Evolutionary conservation across 805 yeast genomes (phyloP), one percentile per base, ranked within the genome.

Genomic region (Candida methanosorbosa): DNA sequence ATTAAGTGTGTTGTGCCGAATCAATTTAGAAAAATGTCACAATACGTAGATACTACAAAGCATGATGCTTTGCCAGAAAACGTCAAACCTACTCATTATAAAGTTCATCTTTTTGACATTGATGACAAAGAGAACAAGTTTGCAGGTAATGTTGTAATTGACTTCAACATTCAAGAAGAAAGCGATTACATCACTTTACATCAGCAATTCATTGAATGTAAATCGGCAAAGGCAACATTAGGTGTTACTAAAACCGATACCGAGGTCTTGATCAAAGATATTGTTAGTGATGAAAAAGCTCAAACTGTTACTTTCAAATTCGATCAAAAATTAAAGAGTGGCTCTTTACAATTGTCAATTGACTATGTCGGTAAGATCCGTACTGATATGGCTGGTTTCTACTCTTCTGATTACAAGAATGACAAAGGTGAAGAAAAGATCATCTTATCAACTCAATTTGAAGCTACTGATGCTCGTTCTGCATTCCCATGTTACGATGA

Each of bases 11-110:
- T n/a, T n/a, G n/a, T n/a, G n/a, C n/a, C n/a, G n/a, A n/a, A n/a
- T n/a, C n/a, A n/a, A n/a, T n/a, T n/a, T 7, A 30, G 15, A 23
- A 16, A 21, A 5, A 30, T 30, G 28, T 13, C 18, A 5, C 13
- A 21, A 4, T 32, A 32, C 35, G 35, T 32, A 9, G 39, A 32
- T 17, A 33, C 36, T 17, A 33, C 66, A 82, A 39, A 92, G 92
- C 32, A 57, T 65, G n/a, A 31, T 39, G 44, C 56, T n/a, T 43
- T 59, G 23, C 65, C 64, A 27, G 43, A 48, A 3, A 68, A 75
- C 40, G 85, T 88, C 43, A 72, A 70, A 44, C 97, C 98, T 22
- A 49, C 62, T 28, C 87, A 84, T 57, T 90, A 90, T 57, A 73
- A 77, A 38, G 56, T 90, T 58, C 60, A 7, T 24, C 41, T 11